Evolutionary conservation across 768 basidiomycete genomes (phyloP), one percentile per base, ranked within the genome.

Genomic region (Lentinula detonsa): DNA sequence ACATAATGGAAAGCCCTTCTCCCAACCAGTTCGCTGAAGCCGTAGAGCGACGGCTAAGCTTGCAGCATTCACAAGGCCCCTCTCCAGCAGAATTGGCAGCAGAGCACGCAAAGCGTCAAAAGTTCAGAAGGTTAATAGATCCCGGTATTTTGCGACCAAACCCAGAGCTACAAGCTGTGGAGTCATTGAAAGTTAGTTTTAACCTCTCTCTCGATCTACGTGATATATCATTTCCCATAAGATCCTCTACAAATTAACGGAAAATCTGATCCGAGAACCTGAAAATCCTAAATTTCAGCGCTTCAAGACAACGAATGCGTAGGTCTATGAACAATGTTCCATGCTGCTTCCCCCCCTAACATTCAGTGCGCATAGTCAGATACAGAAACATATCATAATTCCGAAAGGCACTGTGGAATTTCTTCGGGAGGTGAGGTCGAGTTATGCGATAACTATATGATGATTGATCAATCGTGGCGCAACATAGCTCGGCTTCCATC

Each of bases 351-450:
- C 4, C 45, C 40, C 13, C 23, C 49, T 5, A 50, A 50, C 31
- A 23, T 33, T 34, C 10, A 18, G 10, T 11, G 15, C 23, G 5
- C 11, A 18, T 45, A 53, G 53, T 52, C 43, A 43, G 31, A 35
- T 53, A 42, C 58, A 43, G 48, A 37, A 81, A 89, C 74, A 84
- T 62, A 69, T 93, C 34, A 79, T 94, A 15, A 81, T 91, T 43
- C 84, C 85, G 13, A 83, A 87, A 72, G 89, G 91, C 2, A 79
- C 88, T 0, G 73, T 94, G 42, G 91, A 94, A 70, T 93, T 89
- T 74, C 90, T 88, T 0, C 78, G 90, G 45, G 89, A 83, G 67
- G 91, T 90, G 34, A 72, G 88, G 37, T 57, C 16, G 33, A 15
- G 3, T 33, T n/a, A 9, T 56, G n/a, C 28, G 18, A 35, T 64